A percentile compares a stretch with the other conserved stretches of the same genome.
These are phyloP conservation scores for Dendrobium officinale DNA, from an alignment of 106 monocot species.

Conservation along the genomic window DNA sequence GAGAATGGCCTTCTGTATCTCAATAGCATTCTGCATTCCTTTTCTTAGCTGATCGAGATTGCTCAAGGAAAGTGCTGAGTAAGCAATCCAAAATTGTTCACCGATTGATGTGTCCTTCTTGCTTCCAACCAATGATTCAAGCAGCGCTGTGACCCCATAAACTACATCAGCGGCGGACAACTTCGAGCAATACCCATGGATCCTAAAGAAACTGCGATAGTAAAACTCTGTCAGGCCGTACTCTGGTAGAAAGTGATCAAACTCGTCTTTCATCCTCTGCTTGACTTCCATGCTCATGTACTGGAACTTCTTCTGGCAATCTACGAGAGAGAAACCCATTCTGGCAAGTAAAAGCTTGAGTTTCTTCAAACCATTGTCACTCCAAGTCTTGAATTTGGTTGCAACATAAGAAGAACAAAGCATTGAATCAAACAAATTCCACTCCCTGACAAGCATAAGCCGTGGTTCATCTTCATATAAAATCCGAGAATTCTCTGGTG, in stretches of 20 bases:
- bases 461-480: slow-evolving; percentile 87
- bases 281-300: slow-evolving; percentile 97
- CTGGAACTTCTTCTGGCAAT: slow-evolving; percentile 92
- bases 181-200: slow-evolving; percentile 73
- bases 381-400: slow-evolving; percentile 93
- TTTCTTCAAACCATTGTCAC: slow-evolving; percentile 89
- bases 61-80: slow-evolving; percentile 67
- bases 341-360: slow-evolving; percentile 79
- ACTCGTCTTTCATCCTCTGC: slow-evolving; percentile 70
- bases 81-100: slow-evolving; percentile 85
- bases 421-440: slow-evolving; percentile 94
- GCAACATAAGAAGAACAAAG: slow-evolving; percentile 90
- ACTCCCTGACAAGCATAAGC: slow-evolving; percentile 83
- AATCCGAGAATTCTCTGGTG: slow-evolving; percentile 73
- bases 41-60: slow-evolving; percentile 61
- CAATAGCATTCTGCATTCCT: slow-evolving; percentile 90
- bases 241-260: slow-evolving; percentile 78
- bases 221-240: slow-evolving; percentile 85
- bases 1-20: slow-evolving; percentile 81
- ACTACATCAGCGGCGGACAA: slow-evolving; percentile 94
- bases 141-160: slow-evolving; percentile 81
- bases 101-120: slow-evolving; percentile 36
- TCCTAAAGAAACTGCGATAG: slow-evolving; percentile 72
- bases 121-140: slow-evolving; percentile 44
- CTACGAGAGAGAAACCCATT: slow-evolving; percentile 82